Evolutionary conservation across 371 early-diverging fungal species (phyloP).

Genomic region (Mortierella sp.): DNA sequence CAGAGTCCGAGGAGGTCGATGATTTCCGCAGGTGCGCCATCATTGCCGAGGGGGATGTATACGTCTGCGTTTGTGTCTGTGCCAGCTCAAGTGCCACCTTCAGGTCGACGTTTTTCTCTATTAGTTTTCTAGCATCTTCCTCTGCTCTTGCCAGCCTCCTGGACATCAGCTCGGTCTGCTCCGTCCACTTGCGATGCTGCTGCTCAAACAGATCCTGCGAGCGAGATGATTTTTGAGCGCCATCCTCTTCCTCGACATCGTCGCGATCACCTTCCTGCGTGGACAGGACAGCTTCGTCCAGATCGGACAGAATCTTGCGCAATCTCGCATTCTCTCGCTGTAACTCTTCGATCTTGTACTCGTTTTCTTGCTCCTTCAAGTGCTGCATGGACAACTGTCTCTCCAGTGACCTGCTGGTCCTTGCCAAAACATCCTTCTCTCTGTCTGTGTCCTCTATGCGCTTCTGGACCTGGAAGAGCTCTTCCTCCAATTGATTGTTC

Average conservation of each 20-base stretch:
- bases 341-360: constrained; percentile 31
- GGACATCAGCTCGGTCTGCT: constrained; percentile 30
- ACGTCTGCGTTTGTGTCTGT: constrained; percentile 3
- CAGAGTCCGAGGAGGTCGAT: too few relatives aligned
- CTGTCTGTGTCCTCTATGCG: constrained; percentile 1
- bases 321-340: constrained; percentile 18
- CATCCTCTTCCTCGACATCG: neutral
- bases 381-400: constrained; percentile 43
- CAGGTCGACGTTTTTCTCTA: constrained; percentile 26
- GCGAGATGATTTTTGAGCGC: too few relatives aligned
- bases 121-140: constrained; percentile 17
- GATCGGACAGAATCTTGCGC: constrained; percentile 11
- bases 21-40: too few relatives aligned
- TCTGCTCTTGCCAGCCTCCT: constrained; percentile 19
- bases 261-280: neutral
- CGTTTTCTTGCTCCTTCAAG: constrained; percentile 38
- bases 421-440: constrained; percentile 20
- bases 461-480: constrained; percentile 30
- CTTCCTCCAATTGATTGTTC: constrained; percentile 26
- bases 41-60: too few relatives aligned
- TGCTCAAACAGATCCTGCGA: constrained; percentile 31
- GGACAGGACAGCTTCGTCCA: constrained; percentile 24
- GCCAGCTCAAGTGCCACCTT: constrained; percentile 27
- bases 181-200: constrained; percentile 40
- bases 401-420: constrained; percentile 41